Evolutionary conservation across 805 yeast genomes (phyloP), one percentile per base, ranked within the genome.

Genomic region (Ogataea kodamae): DNA sequence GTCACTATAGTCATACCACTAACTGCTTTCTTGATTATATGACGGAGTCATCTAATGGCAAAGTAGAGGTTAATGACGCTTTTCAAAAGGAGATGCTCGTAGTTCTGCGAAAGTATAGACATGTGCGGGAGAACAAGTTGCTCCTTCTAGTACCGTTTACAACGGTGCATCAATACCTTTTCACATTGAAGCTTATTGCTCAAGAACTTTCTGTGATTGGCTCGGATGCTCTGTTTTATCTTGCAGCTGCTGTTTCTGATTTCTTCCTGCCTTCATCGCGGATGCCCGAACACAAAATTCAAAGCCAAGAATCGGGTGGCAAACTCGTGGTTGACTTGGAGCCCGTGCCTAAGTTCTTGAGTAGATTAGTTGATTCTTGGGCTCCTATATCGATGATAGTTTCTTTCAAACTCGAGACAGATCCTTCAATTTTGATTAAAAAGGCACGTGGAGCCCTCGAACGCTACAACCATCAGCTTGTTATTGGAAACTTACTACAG

Each of bases 181-280:
- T 85, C 69, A 86, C 96, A 0, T 66, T 92, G 45, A 76, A 79
- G 43, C 62, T 76, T 22, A 65, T 85, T 7, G 80, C 92, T 1
- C 69, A 70, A 42, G 66, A 70, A 25, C 57, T 90, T 51, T 72
- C 78, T 33, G 61, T 62, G 3, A 56, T 74, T 23, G 82, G 78
- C 3, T 58, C 70, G 4, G 65, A 64, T 35, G 85, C 88, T 0
- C 56, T 92, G 24, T 86, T 90, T 55, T 92, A 81, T 55, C 67
- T 92, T 33, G 98, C 98, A 0, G 97, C 98, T 6, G 98, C 98
- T 0, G 99, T 92, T 0, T 85, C 96, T 6, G 99, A 92, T 57
- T 92, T 92, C 61, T 92, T 89, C 62, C 69, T 92, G 25, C 98
- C 98, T 2, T 74, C 74, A 25, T 78, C 89, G 1, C 71, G 85